phyloP scores from a whole-genome alignment of 225 moss, liverwort and hornwort species.

The Climacium dendroides region DNA sequence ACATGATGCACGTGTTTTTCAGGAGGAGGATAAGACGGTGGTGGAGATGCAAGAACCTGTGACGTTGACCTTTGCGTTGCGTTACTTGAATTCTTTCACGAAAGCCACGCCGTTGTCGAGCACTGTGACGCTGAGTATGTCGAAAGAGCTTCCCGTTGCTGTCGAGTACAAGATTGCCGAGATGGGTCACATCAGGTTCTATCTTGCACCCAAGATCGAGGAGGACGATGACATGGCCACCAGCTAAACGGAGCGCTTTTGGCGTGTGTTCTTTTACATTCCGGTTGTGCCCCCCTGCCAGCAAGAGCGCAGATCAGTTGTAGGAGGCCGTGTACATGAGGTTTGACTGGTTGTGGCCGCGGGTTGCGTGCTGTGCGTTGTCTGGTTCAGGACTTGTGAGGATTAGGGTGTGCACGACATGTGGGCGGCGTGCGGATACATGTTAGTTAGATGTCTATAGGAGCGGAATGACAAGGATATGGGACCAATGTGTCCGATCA shows the following conservation, averaged over 20 bases:
- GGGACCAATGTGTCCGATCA: background rate
- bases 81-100: constrained; percentile 90
- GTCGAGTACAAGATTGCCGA: constrained; percentile 98
- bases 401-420: background rate
- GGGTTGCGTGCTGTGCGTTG: background rate
- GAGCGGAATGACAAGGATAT: background rate
- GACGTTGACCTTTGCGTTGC: constrained; percentile 75
- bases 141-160: constrained; percentile 88
- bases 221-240: constrained; percentile 72
- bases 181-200: constrained; percentile 82
- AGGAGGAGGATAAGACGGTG: constrained; percentile 78
- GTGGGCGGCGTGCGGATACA: background rate
- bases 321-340: background rate
- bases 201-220: constrained; percentile 90
- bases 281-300: background rate
- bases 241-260: background rate
- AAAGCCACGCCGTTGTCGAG: constrained; percentile 79
- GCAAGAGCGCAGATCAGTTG: background rate
- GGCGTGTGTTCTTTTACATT: background rate
- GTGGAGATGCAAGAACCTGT: constrained; percentile 96
- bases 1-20: background rate
- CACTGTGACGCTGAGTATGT: constrained; percentile 89
- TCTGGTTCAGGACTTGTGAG: background rate
- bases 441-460: background rate
- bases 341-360: background rate